Base-by-base conservation (phyloP, 805 yeast species). In the Sugiyamaella lignohabitans region DNA sequence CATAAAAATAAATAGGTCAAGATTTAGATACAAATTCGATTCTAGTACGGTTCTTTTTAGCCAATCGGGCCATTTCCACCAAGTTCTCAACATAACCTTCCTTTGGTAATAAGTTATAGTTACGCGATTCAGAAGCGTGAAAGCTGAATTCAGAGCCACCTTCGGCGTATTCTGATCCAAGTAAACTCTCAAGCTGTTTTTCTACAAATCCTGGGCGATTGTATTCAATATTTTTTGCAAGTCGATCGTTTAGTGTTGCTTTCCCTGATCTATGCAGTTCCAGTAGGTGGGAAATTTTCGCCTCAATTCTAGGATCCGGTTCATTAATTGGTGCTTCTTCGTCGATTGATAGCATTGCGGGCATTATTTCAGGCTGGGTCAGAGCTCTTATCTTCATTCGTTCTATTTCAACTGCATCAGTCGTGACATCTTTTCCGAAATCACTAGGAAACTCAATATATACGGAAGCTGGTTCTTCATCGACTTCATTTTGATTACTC, bases 151-250 rank as follows among this genome's bases (percentile, higher is more conserved):
- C n/a, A n/a, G n/a, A n/a, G n/a, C n/a, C n/a, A 8, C 32, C 32
- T 8, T 27, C 32, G 14, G 32, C 8, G 14, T 27, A 8, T 27
- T 45, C 39, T 3, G 16, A 16, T 11, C 39, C 42, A 11, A 41
- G 34, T 6, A 45, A 21, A 4, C 38, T 20, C 18, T n/a, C 20
- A 6, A 42, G 36, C 21, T 45, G 48, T 14, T 17, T 21, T 4
- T 38, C 18, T 16, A 29, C 30, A 21, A 45, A 45, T 5, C 39
- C 39, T 14, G 48, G 48, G 18, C 29, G 24, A 32, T 30, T 29
- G 37, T 29, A 45, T 20, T 38, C 43, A 5, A 21, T 38, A 18
- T 23, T 39, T 8, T 23, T 27, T 5, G 21, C 39, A 18, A 45
- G 40, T 19, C 23, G 19, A 11, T 19, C 27, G 20, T 45, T 41